Conservation (phyloP, 164 flowering plant genomes). For the Umbellularia californica region DNA sequence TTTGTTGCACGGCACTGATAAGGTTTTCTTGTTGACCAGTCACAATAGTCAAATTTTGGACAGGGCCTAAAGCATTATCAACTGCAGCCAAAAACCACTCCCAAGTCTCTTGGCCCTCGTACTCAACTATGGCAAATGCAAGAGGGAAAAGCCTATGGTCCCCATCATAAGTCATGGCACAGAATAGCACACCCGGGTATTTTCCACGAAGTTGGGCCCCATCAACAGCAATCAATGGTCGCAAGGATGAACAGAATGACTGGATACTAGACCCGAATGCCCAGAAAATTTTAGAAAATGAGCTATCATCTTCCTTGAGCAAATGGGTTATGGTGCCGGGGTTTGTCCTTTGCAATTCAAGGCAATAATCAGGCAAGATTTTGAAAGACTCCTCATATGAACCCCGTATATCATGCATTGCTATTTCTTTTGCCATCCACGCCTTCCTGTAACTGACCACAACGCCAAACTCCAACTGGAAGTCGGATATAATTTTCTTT, state of each 20-base stretch:
- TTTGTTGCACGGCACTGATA: no score
- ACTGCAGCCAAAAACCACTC: no score
- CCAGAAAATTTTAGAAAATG: background rate
- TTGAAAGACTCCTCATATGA: background rate
- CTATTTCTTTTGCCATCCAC: background rate
- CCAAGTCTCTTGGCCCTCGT: no score
- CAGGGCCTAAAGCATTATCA: no score
- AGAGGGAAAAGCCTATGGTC: no score
- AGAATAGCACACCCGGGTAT: no score
- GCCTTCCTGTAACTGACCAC: background rate
- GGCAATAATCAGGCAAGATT: background rate
- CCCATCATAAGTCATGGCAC: no score
- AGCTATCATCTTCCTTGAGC: background rate
- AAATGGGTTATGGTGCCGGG: background rate
- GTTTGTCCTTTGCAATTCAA: background rate
- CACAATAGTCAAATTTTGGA: no score
- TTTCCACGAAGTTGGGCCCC: no score
- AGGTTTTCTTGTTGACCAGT: no score
- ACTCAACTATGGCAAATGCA: no score
- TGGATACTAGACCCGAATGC: background rate
- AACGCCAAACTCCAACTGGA: background rate
- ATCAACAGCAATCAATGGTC: background rate
- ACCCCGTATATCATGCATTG: background rate
- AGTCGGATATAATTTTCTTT: background rate
- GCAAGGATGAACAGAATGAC: background rate